Base-by-base conservation (phyloP, 2,329 filamentous ascomycete genomes). In the Pseudogymnoascus sp. region DNA sequence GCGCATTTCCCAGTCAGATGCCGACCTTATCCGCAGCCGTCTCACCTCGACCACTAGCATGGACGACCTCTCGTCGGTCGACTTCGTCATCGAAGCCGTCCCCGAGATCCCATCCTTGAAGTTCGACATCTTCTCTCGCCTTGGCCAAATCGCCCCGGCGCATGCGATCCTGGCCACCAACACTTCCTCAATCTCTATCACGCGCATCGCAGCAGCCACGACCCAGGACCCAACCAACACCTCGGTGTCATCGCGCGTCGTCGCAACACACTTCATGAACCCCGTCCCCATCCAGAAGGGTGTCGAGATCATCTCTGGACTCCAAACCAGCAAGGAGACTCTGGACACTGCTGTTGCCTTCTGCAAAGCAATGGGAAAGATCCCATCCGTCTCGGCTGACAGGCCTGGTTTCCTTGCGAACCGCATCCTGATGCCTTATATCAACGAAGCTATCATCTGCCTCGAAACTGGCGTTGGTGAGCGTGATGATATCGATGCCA, bases 201-300 rank as follows among this genome's bases (percentile, higher is more conserved):
- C 94, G 45, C 89, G 89, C 72, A 97, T 99, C 70, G 94, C 94
- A 19, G 92, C 94, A 3, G 85, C 92, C 8, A 93, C 93, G 0
- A 89, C 86, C 25, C 80, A 81, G 62, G 85, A 96, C 72, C 88
- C 91, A 0, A 93, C 79, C 16, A 90, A 96, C 71, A 86, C 90
- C 23, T 88, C 87, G 45, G 89, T 87, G 41, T 89, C 91, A 45
- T 93, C 91, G 5, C 88, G 94, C 58, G 94, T 99, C 8, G 86
- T 99, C 62, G 91, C 91, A 60, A 97, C 94, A 14, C 94, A 99
- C 76, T 99, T 99, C 77, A 99, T 99, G 94, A 99, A 99, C 80
- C 94, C 94, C 0, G 94, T 99, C 0, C 94, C 94, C 2, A 79
- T 99, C 33, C 94, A 97, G 74, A 96, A 96, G 76, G 94, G 94